Conservation (phyloP, 805 yeast species). For the Barnettozyma populi region DNA sequence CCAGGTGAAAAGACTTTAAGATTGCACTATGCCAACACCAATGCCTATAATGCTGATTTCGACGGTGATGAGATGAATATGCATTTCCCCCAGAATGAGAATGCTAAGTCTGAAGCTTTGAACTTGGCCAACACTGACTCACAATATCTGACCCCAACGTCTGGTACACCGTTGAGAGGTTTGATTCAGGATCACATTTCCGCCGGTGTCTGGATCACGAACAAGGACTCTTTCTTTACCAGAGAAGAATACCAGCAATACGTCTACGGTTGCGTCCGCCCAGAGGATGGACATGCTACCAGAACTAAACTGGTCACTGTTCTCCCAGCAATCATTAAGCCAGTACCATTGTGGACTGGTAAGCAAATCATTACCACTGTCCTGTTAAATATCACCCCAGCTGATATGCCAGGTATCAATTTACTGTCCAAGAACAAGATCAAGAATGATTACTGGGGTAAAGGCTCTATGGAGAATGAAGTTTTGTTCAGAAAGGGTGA, state of each 20-base stretch:
- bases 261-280: constrained; percentile 88
- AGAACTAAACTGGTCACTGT: constrained; percentile 62
- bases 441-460: constrained; percentile 93
- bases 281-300: constrained; percentile 95
- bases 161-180: constrained; percentile 98
- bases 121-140: constrained; percentile 95
- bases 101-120: constrained; percentile 94
- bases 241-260: constrained; percentile 92
- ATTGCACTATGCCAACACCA: constrained; percentile 96
- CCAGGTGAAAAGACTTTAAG: constrained; percentile 97
- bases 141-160: constrained; percentile 96
- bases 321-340: constrained; percentile 86
- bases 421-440: constrained; percentile 79
- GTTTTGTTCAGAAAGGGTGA: constrained; percentile 87
- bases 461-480: constrained; percentile 74
- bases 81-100: constrained; percentile 98
- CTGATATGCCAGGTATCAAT: constrained; percentile 86
- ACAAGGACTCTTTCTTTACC: constrained; percentile 84
- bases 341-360: constrained; percentile 94
- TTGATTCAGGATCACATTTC: constrained; percentile 97
- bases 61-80: constrained; percentile 99
- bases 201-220: constrained; percentile 98
- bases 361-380: constrained; percentile 95
- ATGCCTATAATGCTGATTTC: constrained; percentile 98
- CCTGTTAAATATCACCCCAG: constrained; percentile 80